Conservation (phyloP, 1,284 basidiomycete genomes). For the Rhizoctonia solani region DNA sequence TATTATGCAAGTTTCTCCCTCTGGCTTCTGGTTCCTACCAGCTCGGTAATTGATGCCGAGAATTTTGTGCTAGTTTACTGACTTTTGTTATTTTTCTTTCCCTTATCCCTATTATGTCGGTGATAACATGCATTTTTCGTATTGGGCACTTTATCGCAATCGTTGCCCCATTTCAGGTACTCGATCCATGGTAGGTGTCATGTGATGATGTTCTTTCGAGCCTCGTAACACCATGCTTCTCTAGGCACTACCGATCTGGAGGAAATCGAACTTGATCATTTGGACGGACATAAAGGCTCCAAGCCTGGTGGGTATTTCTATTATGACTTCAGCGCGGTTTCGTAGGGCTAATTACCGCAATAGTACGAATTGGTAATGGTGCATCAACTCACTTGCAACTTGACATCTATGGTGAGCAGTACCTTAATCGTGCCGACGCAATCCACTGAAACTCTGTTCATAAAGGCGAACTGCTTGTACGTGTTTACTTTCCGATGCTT, state of each 20-base stretch:
- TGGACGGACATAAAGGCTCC: conserved; percentile 81
- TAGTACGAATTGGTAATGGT: conserved; percentile 77
- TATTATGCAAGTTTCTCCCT: conserved; percentile 67
- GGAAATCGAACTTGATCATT: conserved; percentile 79
- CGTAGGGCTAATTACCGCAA: conserved; percentile 40
- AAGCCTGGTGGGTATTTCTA: conserved; percentile 44
- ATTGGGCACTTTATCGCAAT: neutral
- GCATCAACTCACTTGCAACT: conserved; percentile 88
- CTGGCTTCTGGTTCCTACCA: conserved; percentile 8
- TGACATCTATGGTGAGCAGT: conserved; percentile 87
- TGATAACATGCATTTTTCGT: neutral
- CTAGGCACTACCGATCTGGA: conserved; percentile 73
- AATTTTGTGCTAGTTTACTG: conserved; percentile 5
- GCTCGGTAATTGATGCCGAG: conserved; percentile 30
- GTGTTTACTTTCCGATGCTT: neutral
- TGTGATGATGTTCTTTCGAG: neutral
- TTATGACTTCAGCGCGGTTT: neutral
- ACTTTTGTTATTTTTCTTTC: neutral
- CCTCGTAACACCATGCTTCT: neutral
- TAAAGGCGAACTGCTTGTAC: conserved; percentile 6
- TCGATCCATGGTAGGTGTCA: conserved; percentile 69
- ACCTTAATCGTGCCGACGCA: too few species aligned
- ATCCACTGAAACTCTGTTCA: neutral
- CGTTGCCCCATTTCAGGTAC: conserved; percentile 51
- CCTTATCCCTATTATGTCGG: neutral